Evolutionary conservation across 169 alveolate species (phyloP).

Genomic region (Cryptosporidium viatorum): DNA sequence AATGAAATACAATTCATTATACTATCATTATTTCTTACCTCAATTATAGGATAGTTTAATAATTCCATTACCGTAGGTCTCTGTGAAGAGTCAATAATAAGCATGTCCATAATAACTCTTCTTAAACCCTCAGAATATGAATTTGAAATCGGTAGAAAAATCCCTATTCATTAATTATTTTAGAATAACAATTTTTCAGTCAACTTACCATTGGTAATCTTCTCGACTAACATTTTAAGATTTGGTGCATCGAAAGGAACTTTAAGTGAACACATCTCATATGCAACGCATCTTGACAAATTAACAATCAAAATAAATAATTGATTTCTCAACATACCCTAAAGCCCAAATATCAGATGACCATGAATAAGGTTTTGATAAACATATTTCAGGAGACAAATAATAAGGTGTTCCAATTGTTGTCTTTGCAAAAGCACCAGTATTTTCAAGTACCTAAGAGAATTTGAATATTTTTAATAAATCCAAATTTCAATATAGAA

Average conservation of each 20-base stretch:
- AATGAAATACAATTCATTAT: neutral
- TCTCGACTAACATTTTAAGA: slow-evolving; percentile 87
- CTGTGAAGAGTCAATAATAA: slow-evolving; percentile 31
- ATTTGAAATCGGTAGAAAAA: slow-evolving; percentile 33
- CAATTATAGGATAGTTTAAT: slow-evolving; percentile 44
- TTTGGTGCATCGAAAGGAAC: slow-evolving; percentile 92
- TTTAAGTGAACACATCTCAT: slow-evolving; percentile 89
- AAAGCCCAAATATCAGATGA: slow-evolving; percentile 99
- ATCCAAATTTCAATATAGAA: neutral
- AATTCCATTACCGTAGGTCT: slow-evolving; percentile 69
- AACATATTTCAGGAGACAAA: slow-evolving; percentile 98
- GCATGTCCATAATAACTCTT: slow-evolving; percentile 68
- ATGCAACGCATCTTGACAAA: slow-evolving; percentile 82
- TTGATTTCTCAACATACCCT: slow-evolving; percentile 89
- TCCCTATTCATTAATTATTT: slow-evolving; percentile 7
- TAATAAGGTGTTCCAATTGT: slow-evolving; percentile 99
- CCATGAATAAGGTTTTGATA: slow-evolving; percentile 80
- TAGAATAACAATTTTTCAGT: neutral
- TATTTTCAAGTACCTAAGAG: slow-evolving; percentile 88
- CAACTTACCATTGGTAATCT: slow-evolving; percentile 79
- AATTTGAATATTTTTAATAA: neutral
- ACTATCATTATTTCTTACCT: slow-evolving; percentile 30
- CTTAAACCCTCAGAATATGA: slow-evolving; percentile 32
- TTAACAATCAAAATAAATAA: neutral
- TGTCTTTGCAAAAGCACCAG: slow-evolving; percentile 95